A percentile compares a stretch with the other conserved stretches of the same genome.
These are phyloP conservation scores for Kluyveromyces aestuarii DNA, from an alignment of 805 yeast species.

Conservation along the genomic window DNA sequence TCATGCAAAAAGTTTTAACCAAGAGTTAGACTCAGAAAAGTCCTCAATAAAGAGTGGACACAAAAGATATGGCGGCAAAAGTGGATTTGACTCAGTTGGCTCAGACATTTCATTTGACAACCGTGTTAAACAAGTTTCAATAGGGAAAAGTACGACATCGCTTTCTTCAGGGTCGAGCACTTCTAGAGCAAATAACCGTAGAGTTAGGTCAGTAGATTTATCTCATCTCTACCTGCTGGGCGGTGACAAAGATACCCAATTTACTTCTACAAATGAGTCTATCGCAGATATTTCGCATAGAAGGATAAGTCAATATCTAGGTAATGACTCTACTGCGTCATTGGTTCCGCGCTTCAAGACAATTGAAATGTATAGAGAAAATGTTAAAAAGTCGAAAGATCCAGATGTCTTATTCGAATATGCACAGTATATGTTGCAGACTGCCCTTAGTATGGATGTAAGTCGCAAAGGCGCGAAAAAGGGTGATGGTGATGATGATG, in stretches of 20 bases:
- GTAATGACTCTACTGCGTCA: conserved; percentile 36
- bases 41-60: background rate
- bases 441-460: conserved; percentile 56
- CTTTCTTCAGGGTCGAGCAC: background rate
- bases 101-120: background rate
- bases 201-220: conserved; percentile 32
- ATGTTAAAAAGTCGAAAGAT: conserved; percentile 77
- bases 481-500: conserved; percentile 2
- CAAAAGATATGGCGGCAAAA: background rate
- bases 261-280: conserved; percentile 32
- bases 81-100: background rate
- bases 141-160: background rate
- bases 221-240: conserved; percentile 34
- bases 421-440: conserved; percentile 83
- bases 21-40: background rate
- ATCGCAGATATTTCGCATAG: conserved; percentile 46
- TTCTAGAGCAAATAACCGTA: conserved; percentile 9
- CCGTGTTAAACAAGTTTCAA: background rate
- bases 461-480: conserved; percentile 5
- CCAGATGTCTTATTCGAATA: conserved; percentile 82
- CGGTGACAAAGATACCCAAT: conserved; percentile 25
- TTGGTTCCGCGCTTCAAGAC: conserved; percentile 74
- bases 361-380: conserved; percentile 75
- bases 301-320: conserved; percentile 43
- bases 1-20: background rate